Evolutionary conservation across 345 rosid species (phyloP), one percentile per base, ranked within the genome.

Genomic region (Eutrema heterophyllum): DNA sequence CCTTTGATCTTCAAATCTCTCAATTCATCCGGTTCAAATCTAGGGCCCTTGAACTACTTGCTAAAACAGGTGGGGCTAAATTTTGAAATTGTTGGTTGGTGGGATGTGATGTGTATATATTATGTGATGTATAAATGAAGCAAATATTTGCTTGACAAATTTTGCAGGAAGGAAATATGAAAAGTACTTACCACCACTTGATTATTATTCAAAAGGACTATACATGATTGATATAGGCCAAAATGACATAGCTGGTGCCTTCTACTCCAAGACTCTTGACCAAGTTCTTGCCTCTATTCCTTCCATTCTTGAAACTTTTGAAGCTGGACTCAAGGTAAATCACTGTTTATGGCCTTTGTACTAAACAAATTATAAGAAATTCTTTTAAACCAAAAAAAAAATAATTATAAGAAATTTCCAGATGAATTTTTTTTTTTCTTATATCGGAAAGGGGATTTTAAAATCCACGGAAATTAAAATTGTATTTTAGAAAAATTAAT

Each of bases 201-300:
- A 85, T 67, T 90, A 75, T 57, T 93, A 89, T 64, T 50, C 54
- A 15, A 86, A 84, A 82, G 96, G 86, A 27, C 83, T 94, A 10
- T 89, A 94, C 84, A 88, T 84, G 93, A 85, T 94, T 58, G 99
- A 95, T 39, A 90, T 95, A 10, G 97, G 99, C 38, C 97, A 95
- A 83, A 95, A 95, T 71, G 99, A 95, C 83, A 80, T 95, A 58
- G 99, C 97, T 54, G 97, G 99, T 74, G 88, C 93, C 51, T 95
- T 95, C 65, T 95, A 95, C 65, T 95, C 99, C 45, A 92, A 90
- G 70, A 79, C 96, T 60, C 82, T 78, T 27, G 97, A 95, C 66
- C 97, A 95, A 81, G 73, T 95, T 15, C 72, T 92, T 59, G 99
- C 96, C 27, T 83, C 80, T 16, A 83, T 92, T 71, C 99, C 99